Percentiles rank a stretch among this genome's conserved stretches.
Evolutionary conservation across 306 rosid species (phyloP).

Genomic region (Sechiopsis laciniata): DNA sequence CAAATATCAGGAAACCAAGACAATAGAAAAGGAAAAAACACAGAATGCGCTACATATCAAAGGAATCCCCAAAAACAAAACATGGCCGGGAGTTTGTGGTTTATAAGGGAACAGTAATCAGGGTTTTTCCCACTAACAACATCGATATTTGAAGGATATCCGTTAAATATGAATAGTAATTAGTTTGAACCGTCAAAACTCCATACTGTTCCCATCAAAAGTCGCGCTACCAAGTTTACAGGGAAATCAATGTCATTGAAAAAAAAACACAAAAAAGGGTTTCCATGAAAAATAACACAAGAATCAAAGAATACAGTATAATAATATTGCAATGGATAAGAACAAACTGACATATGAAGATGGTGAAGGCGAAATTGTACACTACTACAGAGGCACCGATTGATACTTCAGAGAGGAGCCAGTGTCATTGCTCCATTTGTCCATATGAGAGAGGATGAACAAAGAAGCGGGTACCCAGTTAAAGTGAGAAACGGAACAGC

Average conservation of each 20-base stretch:
- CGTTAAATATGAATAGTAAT: conserved; percentile 21
- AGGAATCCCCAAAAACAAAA: neutral
- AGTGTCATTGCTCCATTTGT: conserved; percentile 12
- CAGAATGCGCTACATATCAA: neutral
- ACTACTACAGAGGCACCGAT: neutral
- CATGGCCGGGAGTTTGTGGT: neutral
- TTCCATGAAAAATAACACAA: neutral
- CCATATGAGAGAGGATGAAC: neutral
- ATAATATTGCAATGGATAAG: neutral
- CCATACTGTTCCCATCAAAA: neutral
- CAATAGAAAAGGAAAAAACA: neutral
- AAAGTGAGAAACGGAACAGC: neutral
- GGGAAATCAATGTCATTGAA: conserved; percentile 9
- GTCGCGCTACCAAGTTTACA: conserved; percentile 18
- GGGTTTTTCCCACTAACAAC: conserved; percentile 4
- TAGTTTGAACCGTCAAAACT: conserved; percentile 14
- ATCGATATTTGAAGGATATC: neutral
- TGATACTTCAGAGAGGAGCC: neutral
- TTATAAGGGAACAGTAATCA: conserved; percentile 9
- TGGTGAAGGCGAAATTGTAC: neutral
- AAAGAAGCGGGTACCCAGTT: neutral
- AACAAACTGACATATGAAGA: conserved; percentile 16
- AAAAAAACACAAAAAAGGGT: neutral
- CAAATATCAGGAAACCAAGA: conserved; percentile 4
- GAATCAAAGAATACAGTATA: neutral